A percentile compares a stretch with the other conserved stretches of the same genome.
phyloP scores from a whole-genome alignment of 306 rosid genomes.

The Alnus glutinosa region DNA sequence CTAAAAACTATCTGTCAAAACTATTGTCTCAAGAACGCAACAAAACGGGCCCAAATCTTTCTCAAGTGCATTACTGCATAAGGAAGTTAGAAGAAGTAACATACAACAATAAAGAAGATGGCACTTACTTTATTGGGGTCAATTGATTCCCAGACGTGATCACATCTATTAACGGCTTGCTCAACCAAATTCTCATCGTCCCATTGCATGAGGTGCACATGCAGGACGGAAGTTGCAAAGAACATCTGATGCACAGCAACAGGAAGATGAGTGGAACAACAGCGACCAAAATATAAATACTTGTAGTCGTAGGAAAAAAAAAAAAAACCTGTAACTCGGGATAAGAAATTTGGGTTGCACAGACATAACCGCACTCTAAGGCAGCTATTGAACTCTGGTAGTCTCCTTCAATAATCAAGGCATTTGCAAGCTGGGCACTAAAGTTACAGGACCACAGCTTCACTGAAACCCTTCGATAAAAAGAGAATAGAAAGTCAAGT shows the following conservation, averaged over 20 bases:
- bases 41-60: background rate
- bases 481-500: constrained; percentile 1
- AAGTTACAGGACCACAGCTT: constrained; percentile 96
- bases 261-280: constrained; percentile 17
- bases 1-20: background rate
- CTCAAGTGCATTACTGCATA: background rate
- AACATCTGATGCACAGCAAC: constrained; percentile 71
- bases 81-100: constrained; percentile 8
- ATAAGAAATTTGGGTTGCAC: constrained; percentile 65
- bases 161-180: constrained; percentile 77
- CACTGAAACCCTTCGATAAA: constrained; percentile 60
- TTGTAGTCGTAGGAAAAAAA: background rate
- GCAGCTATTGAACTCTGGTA: constrained; percentile 72
- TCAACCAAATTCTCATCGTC: constrained; percentile 69
- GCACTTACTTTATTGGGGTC: constrained; percentile 67
- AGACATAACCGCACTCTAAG: constrained; percentile 67
- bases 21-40: background rate
- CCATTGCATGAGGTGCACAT: constrained; percentile 97
- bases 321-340: constrained; percentile 75
- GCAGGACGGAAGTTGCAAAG: constrained; percentile 86
- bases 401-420: constrained; percentile 87
- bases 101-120: constrained; percentile 27
- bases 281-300: constrained; percentile 7
- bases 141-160: constrained; percentile 78
- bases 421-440: constrained; percentile 95